Evolutionary conservation across 1,284 basidiomycete genomes (phyloP), one percentile per base, ranked within the genome.

Genomic region (Earliella scabrosa): DNA sequence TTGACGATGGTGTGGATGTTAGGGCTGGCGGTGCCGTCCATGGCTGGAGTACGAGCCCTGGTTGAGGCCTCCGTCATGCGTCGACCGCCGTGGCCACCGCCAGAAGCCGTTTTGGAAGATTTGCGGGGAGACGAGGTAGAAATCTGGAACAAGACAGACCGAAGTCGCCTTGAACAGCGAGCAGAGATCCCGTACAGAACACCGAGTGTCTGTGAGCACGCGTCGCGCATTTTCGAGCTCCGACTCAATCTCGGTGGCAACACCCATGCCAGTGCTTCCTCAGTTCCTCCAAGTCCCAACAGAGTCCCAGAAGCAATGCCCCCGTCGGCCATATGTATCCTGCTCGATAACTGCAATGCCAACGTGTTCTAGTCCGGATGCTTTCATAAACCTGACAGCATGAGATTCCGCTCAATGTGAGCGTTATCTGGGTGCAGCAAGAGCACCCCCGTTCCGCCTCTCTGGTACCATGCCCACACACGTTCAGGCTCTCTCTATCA

Each of bases 21-120:
- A 65, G 80, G 77, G 66, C 78, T 82, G 66, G 78, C 81, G 75
- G 84, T 79, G 71, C 80, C 84, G 77, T 87, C 85, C 85, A 87
- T 87, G 73, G 82, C 72, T 63, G 73, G 71, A 66, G 74, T 72
- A 62, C 73, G 71, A 63, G 81, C 76, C 75, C 87, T 85, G 78
- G 83, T 82, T 77, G 86, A 82, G 77, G 86, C 85, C 83, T 86
- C 86, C 83, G 87, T 85, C 80, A 84, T 85, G 79, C 86, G 87
- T 82, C 86, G 80, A 75, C 75, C 75, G 74, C 81, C 82, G 79
- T 81, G 86, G 77, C 85, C 83, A 82, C 80, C 80, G 78, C 83
- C 80, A 74, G 83, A 82, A 82, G 86, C 84, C 86, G 86, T 87
- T 89, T 88, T 88, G 71, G 66, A 55, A 41, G 60, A 59, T 70